Base-by-base conservation (phyloP, 257 asterid species). In the Nicotiana sylvestris region DNA sequence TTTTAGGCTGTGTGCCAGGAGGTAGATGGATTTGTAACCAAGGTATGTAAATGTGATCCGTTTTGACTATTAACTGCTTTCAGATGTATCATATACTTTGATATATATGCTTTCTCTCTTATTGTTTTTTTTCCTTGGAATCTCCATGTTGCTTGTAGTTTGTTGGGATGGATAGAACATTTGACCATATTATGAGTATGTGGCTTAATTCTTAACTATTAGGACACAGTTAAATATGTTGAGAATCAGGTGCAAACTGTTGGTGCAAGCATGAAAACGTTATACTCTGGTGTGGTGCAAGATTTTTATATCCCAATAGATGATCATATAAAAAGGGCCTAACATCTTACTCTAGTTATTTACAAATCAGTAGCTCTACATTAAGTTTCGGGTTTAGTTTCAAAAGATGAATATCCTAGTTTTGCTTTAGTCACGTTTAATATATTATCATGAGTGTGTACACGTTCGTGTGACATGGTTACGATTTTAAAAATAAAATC, bases 1-100 rank as follows among this genome's bases (percentile, higher is more conserved):
- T 89, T 94, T 9, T 96, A 92, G 91, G 69, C 89, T 67, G 74
- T 92, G 51, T 87, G 92, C 84, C 93, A 90, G 55, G 95, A 92
- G 84, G 91, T 94, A 77, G 98, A 94, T 83, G 92, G 67, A 55
- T 88, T 94, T 77, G 89, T 93, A 56, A 87, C 81, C 86, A 90
- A 91, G 98, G 97, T 91, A 89, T 37, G 79, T 49, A 27, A 43
- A 74, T 27, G 32, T 51, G 46, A 72, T 67, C 77, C 55, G 46
- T 39, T 56, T 39, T 78, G 78, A 68, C 72, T 27, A 62, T 62
- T 61, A 21, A 79, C 70, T 61, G 30, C 72, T 35, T n/a, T 25
- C 39, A 33, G 76, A 66, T 69, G 56, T 46, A 9, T 21, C 51
- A 60, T 61, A 32, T 68, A 7, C 80, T 67, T 53, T 9, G 11